phyloP scores from a whole-genome alignment of 805 yeast genomes.

The Starmerella geochares region DNA sequence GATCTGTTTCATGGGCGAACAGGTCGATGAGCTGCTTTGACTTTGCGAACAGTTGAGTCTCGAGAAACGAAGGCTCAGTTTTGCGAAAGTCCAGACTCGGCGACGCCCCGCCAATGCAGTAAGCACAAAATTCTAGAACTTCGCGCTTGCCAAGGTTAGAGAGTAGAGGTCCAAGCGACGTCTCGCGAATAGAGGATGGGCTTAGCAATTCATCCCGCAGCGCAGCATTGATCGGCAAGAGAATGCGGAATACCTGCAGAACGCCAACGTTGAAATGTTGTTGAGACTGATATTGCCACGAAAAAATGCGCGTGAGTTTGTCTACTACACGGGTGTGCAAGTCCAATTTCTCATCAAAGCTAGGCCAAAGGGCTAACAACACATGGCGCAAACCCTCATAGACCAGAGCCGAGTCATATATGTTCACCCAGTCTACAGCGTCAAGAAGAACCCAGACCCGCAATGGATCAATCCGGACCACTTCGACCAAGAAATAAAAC shows the following conservation, averaged over 20 bases:
- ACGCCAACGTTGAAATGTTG: constrained; percentile 4
- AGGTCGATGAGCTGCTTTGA: constrained; percentile 49
- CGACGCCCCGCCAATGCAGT: constrained; percentile 38
- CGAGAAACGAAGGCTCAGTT: constrained; percentile 47
- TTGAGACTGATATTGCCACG: constrained; percentile 10
- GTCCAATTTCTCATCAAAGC: constrained; percentile 2
- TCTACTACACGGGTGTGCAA: constrained; percentile 11
- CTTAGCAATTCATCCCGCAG: constrained; percentile 28
- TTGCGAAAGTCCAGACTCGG: not conserved
- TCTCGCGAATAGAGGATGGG: constrained; percentile 27
- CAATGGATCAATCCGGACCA: constrained; percentile 43
- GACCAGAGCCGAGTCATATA: not conserved
- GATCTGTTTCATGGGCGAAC: constrained; percentile 41
- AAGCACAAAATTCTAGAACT: constrained; percentile 46
- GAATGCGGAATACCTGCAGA: constrained; percentile 28
- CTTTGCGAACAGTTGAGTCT: constrained; percentile 45
- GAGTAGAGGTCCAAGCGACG: constrained; percentile 35
- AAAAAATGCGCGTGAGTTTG: constrained; percentile 6
- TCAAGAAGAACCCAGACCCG: constrained; percentile 73
- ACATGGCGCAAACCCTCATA: constrained; percentile 11
- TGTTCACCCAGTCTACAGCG: constrained; percentile 9
- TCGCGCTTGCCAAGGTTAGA: constrained; percentile 42
- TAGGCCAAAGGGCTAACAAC: constrained; percentile 12
- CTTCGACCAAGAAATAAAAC: constrained; percentile 41
- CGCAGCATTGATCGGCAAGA: constrained; percentile 30